Percentiles rank a stretch among this genome's conserved stretches.
Evolutionary conservation across 116 monocot species (phyloP).

Genomic region (Iris pallida): DNA sequence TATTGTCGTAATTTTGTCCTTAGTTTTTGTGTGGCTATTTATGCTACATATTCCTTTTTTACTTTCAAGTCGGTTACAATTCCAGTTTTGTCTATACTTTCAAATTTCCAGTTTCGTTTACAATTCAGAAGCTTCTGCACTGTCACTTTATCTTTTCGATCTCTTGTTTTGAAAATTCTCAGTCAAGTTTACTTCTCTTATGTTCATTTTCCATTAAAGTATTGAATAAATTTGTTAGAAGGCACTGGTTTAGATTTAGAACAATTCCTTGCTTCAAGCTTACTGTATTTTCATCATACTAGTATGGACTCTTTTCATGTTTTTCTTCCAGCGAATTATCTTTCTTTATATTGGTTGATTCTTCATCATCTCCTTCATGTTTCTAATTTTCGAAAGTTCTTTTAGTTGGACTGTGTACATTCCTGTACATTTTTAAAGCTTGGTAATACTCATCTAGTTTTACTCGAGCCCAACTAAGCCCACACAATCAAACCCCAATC

Average conservation of each 20-base stretch:
- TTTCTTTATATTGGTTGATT: background rate
- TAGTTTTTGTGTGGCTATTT: conserved; percentile 26
- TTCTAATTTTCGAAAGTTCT: background rate
- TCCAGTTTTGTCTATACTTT: conserved; percentile 14
- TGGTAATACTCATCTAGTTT: background rate
- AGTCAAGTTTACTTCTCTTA: conserved; percentile 7
- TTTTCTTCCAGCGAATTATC: conserved; percentile 1
- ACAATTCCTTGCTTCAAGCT: background rate
- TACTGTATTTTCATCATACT: background rate
- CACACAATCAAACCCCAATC: no score
- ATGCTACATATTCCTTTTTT: conserved; percentile 31
- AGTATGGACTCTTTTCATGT: background rate
- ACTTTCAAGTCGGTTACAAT: conserved; percentile 24
- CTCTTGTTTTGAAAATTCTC: background rate
- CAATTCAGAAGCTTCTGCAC: conserved; percentile 7
- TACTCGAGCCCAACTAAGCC: no score
- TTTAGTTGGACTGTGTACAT: background rate
- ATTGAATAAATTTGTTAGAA: background rate
- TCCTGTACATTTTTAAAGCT: background rate
- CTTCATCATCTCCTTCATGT: background rate
- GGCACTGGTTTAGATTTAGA: background rate
- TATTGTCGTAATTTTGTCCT: conserved; percentile 44
- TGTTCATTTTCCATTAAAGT: background rate
- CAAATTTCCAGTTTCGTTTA: conserved; percentile 6
- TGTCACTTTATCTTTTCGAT: conserved; percentile 2